These are phyloP conservation scores for Apiotrichum domesticum DNA, from an alignment of 1,284 basidiomycete species.

Conservation along the genomic window DNA sequence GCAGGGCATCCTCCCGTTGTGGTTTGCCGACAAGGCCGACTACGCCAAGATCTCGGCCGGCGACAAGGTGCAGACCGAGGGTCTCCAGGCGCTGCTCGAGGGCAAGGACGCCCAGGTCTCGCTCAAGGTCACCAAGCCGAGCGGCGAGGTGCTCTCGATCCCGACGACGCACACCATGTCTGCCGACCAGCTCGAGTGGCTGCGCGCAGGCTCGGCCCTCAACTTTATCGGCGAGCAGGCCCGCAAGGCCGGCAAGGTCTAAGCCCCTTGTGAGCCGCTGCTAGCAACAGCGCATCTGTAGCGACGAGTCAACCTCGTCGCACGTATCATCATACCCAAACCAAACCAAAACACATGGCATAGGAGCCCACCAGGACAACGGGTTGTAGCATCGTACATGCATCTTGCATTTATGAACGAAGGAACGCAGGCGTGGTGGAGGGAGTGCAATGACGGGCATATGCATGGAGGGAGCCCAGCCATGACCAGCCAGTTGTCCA, in stretches of 20 bases:
- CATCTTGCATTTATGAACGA: too few species aligned
- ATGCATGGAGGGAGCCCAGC: too few species aligned
- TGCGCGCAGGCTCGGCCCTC: conserved; percentile 75
- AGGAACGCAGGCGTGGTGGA: too few species aligned
- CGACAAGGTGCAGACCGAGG: conserved; percentile 59
- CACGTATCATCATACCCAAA: too few species aligned
- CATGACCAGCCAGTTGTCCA: too few species aligned
- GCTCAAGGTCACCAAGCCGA: conserved; percentile 63
- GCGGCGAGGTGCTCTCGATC: conserved; percentile 62
- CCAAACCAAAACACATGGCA: too few species aligned
- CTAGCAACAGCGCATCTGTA: too few species aligned
- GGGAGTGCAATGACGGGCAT: too few species aligned
- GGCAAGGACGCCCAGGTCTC: conserved; percentile 35
- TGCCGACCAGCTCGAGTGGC: conserved; percentile 78
- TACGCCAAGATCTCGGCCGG: conserved; percentile 76
- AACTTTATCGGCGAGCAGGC: conserved; percentile 54
- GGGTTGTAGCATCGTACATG: too few species aligned
- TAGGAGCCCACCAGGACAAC: too few species aligned
- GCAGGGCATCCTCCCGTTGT: conserved; percentile 88
- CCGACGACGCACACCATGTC: conserved; percentile 81
- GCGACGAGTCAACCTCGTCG: too few species aligned
- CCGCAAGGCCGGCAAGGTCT: conserved; percentile 13
- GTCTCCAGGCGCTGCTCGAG: conserved; percentile 54
- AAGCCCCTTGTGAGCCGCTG: neutral
- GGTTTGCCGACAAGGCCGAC: conserved; percentile 79